These are phyloP conservation scores for Tylopilus vinaceipallidus DNA, from an alignment of 768 basidiomycete genomes.

Conservation along the genomic window DNA sequence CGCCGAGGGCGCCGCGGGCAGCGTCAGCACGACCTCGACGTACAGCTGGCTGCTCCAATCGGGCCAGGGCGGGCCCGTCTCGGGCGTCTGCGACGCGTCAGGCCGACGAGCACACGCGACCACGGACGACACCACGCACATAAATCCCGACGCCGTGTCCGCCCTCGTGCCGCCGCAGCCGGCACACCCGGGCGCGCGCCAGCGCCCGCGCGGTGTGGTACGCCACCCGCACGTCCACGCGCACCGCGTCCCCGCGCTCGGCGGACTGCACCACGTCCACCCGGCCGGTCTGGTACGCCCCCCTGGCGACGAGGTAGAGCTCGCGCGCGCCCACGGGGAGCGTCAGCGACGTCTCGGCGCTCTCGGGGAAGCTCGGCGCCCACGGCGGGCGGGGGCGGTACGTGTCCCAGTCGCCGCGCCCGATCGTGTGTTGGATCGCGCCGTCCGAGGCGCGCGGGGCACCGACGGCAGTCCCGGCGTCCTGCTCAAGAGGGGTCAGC, in stretches of 20 bases:
- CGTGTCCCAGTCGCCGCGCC: constrained; percentile 12
- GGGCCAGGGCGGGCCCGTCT: not conserved
- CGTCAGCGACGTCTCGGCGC: constrained; percentile 26
- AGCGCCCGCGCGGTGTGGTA: constrained; percentile 26
- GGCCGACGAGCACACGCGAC: too few relatives aligned
- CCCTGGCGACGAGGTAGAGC: constrained; percentile 36
- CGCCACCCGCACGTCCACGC: constrained; percentile 31
- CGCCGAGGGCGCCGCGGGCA: too few relatives aligned
- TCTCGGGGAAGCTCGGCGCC: constrained; percentile 11
- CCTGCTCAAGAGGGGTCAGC: not conserved
- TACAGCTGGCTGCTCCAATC: constrained; percentile 12
- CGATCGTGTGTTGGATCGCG: constrained; percentile 11
- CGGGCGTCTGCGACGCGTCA: constrained; percentile 18
- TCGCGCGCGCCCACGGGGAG: constrained; percentile 30
- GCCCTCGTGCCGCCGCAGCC: constrained; percentile 24
- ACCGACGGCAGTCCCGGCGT: not conserved
- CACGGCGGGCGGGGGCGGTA: constrained; percentile 13
- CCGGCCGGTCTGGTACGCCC: constrained; percentile 24
- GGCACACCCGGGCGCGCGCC: constrained; percentile 31
- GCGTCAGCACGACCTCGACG: constrained; percentile 33
- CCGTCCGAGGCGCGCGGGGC: constrained; percentile 17
- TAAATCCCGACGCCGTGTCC: constrained; percentile 38
- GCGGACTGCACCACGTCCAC: constrained; percentile 18
- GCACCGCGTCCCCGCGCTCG: constrained; percentile 10
- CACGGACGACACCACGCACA: too few relatives aligned